Percentiles rank a stretch among this genome's conserved stretches.
Conservation (phyloP, 495 filamentous ascomycete species). For the Talaromyces stipitatus region DNA sequence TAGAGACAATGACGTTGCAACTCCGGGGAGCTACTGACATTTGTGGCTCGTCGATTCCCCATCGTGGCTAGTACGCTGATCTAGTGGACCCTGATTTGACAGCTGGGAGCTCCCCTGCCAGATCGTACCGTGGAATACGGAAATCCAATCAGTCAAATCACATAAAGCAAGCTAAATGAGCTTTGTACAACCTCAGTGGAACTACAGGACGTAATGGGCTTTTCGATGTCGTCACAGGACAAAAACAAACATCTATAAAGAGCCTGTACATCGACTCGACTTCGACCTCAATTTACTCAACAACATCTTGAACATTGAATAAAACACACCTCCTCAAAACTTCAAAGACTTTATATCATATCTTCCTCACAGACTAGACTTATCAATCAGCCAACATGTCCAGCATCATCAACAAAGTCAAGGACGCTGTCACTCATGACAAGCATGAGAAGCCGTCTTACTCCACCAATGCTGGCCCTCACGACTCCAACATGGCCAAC, state of each 20-base stretch:
- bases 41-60: neutral
- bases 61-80: neutral
- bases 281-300: neutral
- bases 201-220: neutral
- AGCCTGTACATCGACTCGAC: neutral
- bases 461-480: slow-evolving; percentile 18
- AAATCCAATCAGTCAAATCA: neutral
- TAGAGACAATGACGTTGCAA: neutral
- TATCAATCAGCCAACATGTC: slow-evolving; percentile 49
- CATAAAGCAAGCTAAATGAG: neutral
- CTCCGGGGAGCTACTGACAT: neutral
- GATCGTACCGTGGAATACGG: neutral
- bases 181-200: neutral
- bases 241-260: neutral
- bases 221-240: neutral
- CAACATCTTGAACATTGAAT: neutral
- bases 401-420: slow-evolving; percentile 62
- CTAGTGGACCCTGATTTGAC: neutral
- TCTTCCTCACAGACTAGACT: neutral
- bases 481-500: slow-evolving; percentile 31
- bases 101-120: neutral
- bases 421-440: slow-evolving; percentile 53
- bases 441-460: slow-evolving; percentile 11
- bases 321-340: neutral
- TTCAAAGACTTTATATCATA: neutral